Evolutionary conservation across 768 basidiomycete species (phyloP).

Genomic region (Udeniomyces megalosporus): DNA sequence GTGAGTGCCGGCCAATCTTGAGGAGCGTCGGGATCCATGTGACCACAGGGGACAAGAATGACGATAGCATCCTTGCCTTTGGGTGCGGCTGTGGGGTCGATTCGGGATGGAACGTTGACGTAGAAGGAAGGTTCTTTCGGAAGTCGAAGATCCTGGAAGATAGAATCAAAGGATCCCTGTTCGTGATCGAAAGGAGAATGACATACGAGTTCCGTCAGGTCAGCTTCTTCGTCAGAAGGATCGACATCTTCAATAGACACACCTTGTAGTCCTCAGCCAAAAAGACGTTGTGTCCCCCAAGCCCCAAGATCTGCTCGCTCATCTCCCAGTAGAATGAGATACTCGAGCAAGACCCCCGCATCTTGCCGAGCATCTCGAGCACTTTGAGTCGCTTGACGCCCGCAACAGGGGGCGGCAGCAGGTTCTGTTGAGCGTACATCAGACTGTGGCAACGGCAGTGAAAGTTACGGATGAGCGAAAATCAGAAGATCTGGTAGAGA

Average conservation of each 20-base stretch:
- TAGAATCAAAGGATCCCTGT: slow-evolving; percentile 33
- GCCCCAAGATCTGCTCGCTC: slow-evolving; percentile 25
- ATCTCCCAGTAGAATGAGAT: slow-evolving; percentile 36
- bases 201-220: too few species aligned
- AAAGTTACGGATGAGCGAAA: too few species aligned
- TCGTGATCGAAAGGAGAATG: too few species aligned
- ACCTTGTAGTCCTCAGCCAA: slow-evolving; percentile 32
- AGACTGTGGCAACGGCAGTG: too few species aligned
- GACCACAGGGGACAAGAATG: slow-evolving; percentile 25
- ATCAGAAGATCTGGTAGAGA: too few species aligned
- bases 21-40: slow-evolving; percentile 15
- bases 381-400: slow-evolving; percentile 1
- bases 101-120: slow-evolving; percentile 33
- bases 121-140: slow-evolving; percentile 34
- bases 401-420: slow-evolving; percentile 20
- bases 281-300: slow-evolving; percentile 29
- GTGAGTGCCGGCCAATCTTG: slow-evolving; percentile 25
- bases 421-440: slow-evolving; percentile 32
- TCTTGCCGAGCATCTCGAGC: slow-evolving; percentile 2
- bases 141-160: slow-evolving; percentile 32
- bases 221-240: too few species aligned
- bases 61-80: slow-evolving; percentile 31
- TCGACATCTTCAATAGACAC: too few species aligned
- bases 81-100: slow-evolving; percentile 32
- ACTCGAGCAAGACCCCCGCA: slow-evolving; percentile 26